phyloP scores from a whole-genome alignment of 306 rosid genomes.

The Leucaena leucocephala region DNA sequence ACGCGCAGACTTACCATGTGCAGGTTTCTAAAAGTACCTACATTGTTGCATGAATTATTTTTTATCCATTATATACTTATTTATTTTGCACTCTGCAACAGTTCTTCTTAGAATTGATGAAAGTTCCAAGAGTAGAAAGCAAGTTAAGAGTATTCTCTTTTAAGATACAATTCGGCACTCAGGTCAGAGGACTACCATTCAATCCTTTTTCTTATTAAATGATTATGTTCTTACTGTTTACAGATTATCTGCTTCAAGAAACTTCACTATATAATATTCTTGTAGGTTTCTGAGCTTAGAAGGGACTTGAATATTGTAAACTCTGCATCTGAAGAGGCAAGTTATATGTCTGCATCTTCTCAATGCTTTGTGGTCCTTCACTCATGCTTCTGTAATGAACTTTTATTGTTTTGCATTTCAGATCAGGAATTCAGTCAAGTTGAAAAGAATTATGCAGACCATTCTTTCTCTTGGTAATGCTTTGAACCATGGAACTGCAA shows the following conservation, averaged over 20 bases:
- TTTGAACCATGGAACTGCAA: conserved; percentile 98
- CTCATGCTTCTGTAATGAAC: conserved; percentile 7
- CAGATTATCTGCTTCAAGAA: conserved; percentile 35
- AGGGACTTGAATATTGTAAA: conserved; percentile 73
- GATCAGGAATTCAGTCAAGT: conserved; percentile 87
- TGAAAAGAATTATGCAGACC: conserved; percentile 98
- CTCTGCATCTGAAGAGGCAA: conserved; percentile 83
- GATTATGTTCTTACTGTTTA: conserved; percentile 25
- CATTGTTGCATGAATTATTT: conserved; percentile 3
- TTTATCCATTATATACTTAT: conserved; percentile 32
- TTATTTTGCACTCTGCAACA: conserved; percentile 44
- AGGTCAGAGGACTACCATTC: conserved; percentile 59
- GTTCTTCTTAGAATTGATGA: conserved; percentile 91
- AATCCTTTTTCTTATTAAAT: conserved; percentile 30
- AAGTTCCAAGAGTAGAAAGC: conserved; percentile 87
- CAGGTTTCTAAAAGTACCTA: conserved; percentile 23
- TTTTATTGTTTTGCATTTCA: conserved; percentile 50
- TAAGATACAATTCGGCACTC: conserved; percentile 78
- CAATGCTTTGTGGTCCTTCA: conserved; percentile 11
- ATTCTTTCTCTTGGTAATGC: conserved; percentile 98
- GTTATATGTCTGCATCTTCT: conserved; percentile 33
- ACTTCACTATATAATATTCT: conserved; percentile 35
- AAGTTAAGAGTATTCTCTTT: conserved; percentile 93
- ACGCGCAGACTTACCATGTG: not conserved
- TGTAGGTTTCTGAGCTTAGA: conserved; percentile 84